Conservation (phyloP, 306 rosid genomes). For the Lagenaria siceraria region DNA sequence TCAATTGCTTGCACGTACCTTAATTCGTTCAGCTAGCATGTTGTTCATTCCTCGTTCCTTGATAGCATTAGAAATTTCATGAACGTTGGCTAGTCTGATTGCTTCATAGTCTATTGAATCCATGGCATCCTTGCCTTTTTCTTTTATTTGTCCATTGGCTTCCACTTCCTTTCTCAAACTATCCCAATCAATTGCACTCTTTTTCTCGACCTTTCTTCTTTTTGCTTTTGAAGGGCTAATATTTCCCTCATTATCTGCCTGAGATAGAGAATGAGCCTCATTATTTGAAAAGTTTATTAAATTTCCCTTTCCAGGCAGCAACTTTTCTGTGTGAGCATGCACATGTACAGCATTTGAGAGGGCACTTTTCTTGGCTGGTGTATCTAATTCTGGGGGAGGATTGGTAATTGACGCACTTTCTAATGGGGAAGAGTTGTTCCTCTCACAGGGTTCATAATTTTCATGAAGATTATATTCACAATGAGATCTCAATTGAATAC, state of each 20-base stretch:
- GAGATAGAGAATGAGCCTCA: conserved; percentile 21
- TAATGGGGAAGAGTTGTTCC: conserved; percentile 20
- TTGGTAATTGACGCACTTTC: conserved; percentile 19
- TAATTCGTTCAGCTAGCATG: conserved; percentile 87
- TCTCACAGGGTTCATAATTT: conserved; percentile 16
- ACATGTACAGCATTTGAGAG: conserved; percentile 14
- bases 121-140: conserved; percentile 40
- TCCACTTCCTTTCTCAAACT: conserved; percentile 49
- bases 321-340: conserved; percentile 19
- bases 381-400: conserved; percentile 17
- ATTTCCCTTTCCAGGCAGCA: conserved; percentile 17
- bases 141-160: conserved; percentile 25
- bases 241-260: conserved; percentile 17
- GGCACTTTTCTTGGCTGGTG: conserved; percentile 16
- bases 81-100: conserved; percentile 43
- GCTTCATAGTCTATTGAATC: conserved; percentile 90
- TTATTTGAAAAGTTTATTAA: conserved; percentile 21
- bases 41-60: conserved; percentile 82
- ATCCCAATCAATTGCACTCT: conserved; percentile 54
- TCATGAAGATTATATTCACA: conserved; percentile 14
- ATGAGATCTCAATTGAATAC: conserved; percentile 17
- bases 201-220: conserved; percentile 36
- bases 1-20: conserved; percentile 29
- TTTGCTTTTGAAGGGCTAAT: conserved; percentile 32
- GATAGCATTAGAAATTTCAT: conserved; percentile 50